Evolutionary conservation across 2,329 filamentous ascomycete species (phyloP).

Genomic region (Calonectria honghensis): DNA sequence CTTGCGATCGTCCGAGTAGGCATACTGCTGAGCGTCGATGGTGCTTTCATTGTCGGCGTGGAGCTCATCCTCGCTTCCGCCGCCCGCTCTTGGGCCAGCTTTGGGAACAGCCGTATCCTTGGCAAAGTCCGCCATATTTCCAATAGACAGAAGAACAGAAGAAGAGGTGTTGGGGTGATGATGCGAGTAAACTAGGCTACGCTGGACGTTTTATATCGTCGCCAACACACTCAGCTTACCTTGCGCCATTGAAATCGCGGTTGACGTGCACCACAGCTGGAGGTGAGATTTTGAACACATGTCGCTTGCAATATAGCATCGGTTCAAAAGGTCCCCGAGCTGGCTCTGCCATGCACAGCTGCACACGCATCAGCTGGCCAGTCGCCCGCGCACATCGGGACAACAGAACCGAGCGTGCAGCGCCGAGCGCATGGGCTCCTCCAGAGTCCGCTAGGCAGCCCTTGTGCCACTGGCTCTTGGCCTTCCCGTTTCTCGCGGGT

Average conservation of each 20-base stretch:
- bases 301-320: conserved; percentile 4
- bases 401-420: conserved; percentile 31
- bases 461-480: conserved; percentile 9
- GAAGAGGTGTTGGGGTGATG: neutral
- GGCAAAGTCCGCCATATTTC: conserved; percentile 43
- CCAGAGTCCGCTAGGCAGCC: neutral
- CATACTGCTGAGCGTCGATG: conserved; percentile 65
- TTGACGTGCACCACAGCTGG: conserved; percentile 25
- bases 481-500: conserved; percentile 28
- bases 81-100: conserved; percentile 17
- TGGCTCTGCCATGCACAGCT: neutral
- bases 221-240: neutral
- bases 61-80: conserved; percentile 47
- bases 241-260: conserved; percentile 27
- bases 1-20: conserved; percentile 65
- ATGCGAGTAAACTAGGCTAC: neutral
- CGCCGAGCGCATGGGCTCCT: conserved; percentile 2
- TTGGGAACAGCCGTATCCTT: conserved; percentile 32
- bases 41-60: conserved; percentile 49
- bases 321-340: conserved; percentile 10
- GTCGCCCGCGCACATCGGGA: conserved; percentile 7
- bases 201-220: neutral
- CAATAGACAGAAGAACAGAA: too few relatives aligned
- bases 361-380: conserved; percentile 11
- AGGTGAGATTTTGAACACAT: conserved; percentile 15